Evolutionary conservation across 176 grass and related monocot genomes (phyloP).

Genomic region (Paspalum vaginatum): DNA sequence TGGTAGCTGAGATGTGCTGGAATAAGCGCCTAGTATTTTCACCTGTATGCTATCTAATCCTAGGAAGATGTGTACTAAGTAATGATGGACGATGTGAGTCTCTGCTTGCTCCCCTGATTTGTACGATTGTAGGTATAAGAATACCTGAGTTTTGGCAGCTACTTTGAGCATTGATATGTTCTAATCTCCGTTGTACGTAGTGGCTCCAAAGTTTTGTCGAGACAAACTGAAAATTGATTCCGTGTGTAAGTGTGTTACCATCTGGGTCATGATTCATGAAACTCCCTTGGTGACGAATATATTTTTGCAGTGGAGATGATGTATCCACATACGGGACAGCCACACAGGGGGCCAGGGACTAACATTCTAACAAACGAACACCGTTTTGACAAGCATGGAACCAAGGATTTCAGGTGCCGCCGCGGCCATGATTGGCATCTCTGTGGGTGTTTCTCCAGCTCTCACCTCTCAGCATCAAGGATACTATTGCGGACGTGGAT

Average conservation of each 20-base stretch:
- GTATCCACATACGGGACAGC: neutral
- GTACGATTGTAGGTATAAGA: constrained; percentile 33
- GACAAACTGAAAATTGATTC: neutral
- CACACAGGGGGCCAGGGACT: neutral
- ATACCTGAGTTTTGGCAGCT: constrained; percentile 40
- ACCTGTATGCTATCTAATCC: constrained; percentile 43
- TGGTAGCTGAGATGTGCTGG: constrained; percentile 46
- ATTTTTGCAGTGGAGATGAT: neutral
- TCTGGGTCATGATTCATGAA: no score
- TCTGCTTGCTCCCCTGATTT: constrained; percentile 34
- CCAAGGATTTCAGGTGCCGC: neutral
- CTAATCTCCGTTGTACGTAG: neutral
- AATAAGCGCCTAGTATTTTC: constrained; percentile 48
- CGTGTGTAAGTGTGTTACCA: neutral
- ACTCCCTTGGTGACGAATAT: neutral
- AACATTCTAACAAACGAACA: neutral
- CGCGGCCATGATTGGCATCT: neutral
- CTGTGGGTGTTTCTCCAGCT: no score
- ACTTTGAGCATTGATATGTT: constrained; percentile 1
- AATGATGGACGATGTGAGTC: constrained; percentile 8
- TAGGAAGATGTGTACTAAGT: constrained; percentile 50
- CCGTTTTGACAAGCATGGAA: neutral
- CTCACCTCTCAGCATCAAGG: neutral
- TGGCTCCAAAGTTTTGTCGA: neutral
- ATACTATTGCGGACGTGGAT: neutral